These are phyloP conservation scores for Pyronema domesticum DNA, from an alignment of 495 filamentous ascomycete species.

Conservation along the genomic window DNA sequence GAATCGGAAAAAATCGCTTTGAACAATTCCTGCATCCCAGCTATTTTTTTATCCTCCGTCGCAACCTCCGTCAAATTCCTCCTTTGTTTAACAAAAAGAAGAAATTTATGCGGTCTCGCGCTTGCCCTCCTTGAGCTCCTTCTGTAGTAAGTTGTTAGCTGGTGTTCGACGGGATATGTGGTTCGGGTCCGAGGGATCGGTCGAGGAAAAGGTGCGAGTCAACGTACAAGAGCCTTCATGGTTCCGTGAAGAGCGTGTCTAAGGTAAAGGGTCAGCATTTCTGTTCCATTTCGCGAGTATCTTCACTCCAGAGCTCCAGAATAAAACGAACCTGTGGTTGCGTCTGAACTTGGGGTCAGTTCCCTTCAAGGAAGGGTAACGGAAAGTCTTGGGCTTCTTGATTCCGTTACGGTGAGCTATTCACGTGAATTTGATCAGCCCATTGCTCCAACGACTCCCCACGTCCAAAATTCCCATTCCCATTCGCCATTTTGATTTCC, in stretches of 20 bases:
- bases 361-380: constrained; percentile 96
- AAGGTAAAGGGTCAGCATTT: neutral
- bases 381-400: constrained; percentile 98
- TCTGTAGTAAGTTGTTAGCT: constrained; percentile 47
- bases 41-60: constrained; percentile 24
- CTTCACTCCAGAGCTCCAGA: neutral
- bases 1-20: neutral
- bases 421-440: neutral
- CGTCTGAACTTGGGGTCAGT: constrained; percentile 99
- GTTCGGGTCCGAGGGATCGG: neutral
- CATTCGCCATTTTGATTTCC: too few relatives aligned
- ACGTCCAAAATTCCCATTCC: too few relatives aligned
- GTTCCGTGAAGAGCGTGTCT: constrained; percentile 93
- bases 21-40: constrained; percentile 7
- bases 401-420: constrained; percentile 45
- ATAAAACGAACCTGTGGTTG: constrained; percentile 55
- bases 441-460: neutral
- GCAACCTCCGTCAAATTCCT: constrained; percentile 13
- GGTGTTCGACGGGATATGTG: neutral
- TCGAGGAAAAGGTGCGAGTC: constrained; percentile 4
- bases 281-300: neutral
- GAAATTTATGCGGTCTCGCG: constrained; percentile 63
- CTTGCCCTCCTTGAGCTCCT: constrained; percentile 95
- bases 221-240: constrained; percentile 85
- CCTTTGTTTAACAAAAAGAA: constrained; percentile 3